Evolutionary conservation across 2,329 filamentous ascomycete species (phyloP).

Genomic region (Microcyclospora tardicrescens): DNA sequence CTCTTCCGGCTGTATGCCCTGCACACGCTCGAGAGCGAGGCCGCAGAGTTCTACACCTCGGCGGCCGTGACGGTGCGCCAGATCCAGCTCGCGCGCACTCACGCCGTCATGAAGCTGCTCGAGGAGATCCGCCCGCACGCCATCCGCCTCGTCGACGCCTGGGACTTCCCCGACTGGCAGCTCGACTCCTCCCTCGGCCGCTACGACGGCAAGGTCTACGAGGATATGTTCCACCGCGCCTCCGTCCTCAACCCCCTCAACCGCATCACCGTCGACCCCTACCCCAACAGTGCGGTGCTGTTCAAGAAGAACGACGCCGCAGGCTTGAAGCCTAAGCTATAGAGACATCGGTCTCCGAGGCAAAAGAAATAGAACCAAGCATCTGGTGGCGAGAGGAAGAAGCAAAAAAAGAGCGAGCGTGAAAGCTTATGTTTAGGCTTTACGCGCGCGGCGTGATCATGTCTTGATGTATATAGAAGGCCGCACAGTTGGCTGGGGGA

Average conservation of each 20-base stretch:
- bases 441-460: too few species aligned
- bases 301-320: constrained; percentile 46
- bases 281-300: constrained; percentile 49
- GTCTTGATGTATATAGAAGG: too few species aligned
- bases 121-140: constrained; percentile 63
- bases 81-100: constrained; percentile 55
- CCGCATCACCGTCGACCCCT: constrained; percentile 56
- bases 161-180: constrained; percentile 69
- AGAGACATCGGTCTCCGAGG: neutral
- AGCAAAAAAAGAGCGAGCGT: too few species aligned
- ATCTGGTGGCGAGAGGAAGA: too few species aligned
- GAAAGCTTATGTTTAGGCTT: too few species aligned
- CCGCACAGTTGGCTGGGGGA: too few species aligned
- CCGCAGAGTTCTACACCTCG: constrained; percentile 59
- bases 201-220: constrained; percentile 62
- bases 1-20: constrained; percentile 54
- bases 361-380: too few species aligned
- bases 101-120: constrained; percentile 55
- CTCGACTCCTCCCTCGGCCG: constrained; percentile 58
- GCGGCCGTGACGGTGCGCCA: constrained; percentile 58
- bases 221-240: constrained; percentile 62
- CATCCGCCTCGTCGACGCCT: constrained; percentile 56
- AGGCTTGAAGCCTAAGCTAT: constrained; percentile 40
- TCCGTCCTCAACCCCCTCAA: constrained; percentile 63
- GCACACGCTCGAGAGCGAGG: constrained; percentile 55